Evolutionary conservation across 306 rosid genomes (phyloP).

Genomic region (Mimosa bimucronata): DNA sequence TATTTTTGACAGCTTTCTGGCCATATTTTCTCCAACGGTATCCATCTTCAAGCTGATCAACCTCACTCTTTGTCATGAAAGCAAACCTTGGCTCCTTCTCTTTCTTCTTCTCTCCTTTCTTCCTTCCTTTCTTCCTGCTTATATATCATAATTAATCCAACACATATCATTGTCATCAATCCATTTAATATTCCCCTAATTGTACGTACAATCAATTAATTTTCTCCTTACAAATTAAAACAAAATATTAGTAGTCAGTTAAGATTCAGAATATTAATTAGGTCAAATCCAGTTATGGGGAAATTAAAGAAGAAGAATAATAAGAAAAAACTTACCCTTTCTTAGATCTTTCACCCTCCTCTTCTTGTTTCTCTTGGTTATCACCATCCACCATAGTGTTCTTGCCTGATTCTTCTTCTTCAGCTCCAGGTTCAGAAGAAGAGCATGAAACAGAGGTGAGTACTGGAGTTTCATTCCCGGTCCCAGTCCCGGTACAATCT

Average conservation of each 20-base stretch:
- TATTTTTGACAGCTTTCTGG: constrained; percentile 85
- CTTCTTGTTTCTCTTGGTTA: constrained; percentile 50
- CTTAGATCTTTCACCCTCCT: constrained; percentile 63
- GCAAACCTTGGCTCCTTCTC: constrained; percentile 79
- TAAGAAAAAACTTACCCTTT: constrained; percentile 53
- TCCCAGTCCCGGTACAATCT: constrained; percentile 19
- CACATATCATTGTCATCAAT: neutral
- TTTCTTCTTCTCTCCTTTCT: constrained; percentile 70
- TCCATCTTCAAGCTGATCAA: constrained; percentile 91
- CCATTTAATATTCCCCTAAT: neutral
- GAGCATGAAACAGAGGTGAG: constrained; percentile 68
- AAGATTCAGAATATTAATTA: neutral
- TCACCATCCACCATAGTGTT: constrained; percentile 41
- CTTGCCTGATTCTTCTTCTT: constrained; percentile 73
- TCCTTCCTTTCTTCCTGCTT: constrained; percentile 53
- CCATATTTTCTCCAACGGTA: constrained; percentile 94
- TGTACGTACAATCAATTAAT: constrained; percentile 31
- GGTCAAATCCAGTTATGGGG: neutral
- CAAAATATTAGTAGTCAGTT: neutral
- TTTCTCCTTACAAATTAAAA: neutral
- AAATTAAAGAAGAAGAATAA: neutral
- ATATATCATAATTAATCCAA: neutral
- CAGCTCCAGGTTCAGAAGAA: constrained; percentile 73
- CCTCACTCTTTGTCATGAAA: constrained; percentile 90
- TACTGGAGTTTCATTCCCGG: constrained; percentile 46